Evolutionary conservation across 495 filamentous ascomycete genomes (phyloP).

Genomic region (Podospora pseudoanserina): DNA sequence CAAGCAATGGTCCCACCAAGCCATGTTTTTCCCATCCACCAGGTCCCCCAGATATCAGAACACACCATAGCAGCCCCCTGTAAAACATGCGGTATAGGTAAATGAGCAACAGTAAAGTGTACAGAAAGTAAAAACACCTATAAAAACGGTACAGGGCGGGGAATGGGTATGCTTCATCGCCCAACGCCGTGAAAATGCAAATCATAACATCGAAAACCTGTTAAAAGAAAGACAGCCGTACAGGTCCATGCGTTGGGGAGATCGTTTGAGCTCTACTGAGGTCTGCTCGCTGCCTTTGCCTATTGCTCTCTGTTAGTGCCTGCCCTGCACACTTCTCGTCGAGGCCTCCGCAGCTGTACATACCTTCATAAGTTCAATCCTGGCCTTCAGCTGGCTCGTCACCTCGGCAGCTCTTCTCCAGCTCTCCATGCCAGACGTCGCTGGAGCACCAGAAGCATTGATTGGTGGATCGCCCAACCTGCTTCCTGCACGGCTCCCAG

Average conservation of each 20-base stretch:
- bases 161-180: slow-evolving; percentile 22
- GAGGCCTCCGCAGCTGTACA: slow-evolving; percentile 4
- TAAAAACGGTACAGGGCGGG: slow-evolving; percentile 7
- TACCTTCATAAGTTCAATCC: slow-evolving; percentile 80
- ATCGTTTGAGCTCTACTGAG: background rate
- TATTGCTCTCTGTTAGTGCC: background rate
- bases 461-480: slow-evolving; percentile 31
- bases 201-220: slow-evolving; percentile 8
- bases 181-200: slow-evolving; percentile 29
- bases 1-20: background rate
- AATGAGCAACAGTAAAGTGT: slow-evolving; percentile 1
- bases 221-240: background rate
- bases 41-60: slow-evolving; percentile 1
- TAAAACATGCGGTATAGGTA: slow-evolving; percentile 2
- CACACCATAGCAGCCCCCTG: background rate
- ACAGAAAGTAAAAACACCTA: background rate
- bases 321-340: background rate
- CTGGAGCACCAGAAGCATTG: slow-evolving; percentile 27
- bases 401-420: slow-evolving; percentile 99
- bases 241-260: background rate
- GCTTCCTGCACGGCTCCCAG: slow-evolving; percentile 46
- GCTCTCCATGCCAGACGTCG: slow-evolving; percentile 71
- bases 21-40: background rate
- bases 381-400: slow-evolving; percentile 90
- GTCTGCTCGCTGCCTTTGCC: slow-evolving; percentile 9